Conservation (phyloP, 768 basidiomycete genomes). For the Boletus speciosus region DNA sequence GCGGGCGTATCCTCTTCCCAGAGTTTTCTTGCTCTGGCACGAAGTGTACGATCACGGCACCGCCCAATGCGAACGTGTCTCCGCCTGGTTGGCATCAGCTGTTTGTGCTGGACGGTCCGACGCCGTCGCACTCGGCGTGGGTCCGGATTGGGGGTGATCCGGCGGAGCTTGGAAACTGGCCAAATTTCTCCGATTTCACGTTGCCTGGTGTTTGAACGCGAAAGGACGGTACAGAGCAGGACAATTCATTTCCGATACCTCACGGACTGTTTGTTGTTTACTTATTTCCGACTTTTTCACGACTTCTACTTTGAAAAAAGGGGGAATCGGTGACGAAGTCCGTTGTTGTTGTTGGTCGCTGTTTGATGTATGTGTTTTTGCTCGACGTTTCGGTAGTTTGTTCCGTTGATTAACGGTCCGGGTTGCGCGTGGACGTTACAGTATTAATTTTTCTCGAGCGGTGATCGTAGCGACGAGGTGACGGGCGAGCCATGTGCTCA, state of each 20-base stretch:
- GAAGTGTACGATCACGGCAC: constrained; percentile 73
- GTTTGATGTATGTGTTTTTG: too few species aligned
- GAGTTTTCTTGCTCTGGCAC: constrained; percentile 64
- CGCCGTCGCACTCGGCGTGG: constrained; percentile 71
- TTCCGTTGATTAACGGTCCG: too few species aligned
- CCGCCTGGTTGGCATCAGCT: constrained; percentile 79
- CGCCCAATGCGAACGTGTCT: constrained; percentile 62
- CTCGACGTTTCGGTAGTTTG: too few species aligned
- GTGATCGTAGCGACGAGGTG: too few species aligned
- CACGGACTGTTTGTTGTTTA: not conserved
- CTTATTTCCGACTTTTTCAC: too few species aligned
- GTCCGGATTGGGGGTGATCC: constrained; percentile 81
- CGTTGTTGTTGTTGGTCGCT: too few species aligned
- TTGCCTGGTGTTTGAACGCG: constrained; percentile 50
- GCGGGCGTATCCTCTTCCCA: constrained; percentile 69
- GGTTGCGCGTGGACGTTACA: too few species aligned
- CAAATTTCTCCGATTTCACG: constrained; percentile 62
- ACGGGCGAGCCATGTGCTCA: too few species aligned
- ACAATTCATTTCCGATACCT: not conserved
- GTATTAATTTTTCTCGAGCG: too few species aligned
- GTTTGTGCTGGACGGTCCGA: constrained; percentile 74
- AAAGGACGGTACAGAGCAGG: not conserved
- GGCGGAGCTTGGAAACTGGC: constrained; percentile 68
- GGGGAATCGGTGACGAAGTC: too few species aligned
- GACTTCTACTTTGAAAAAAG: too few species aligned